Evolutionary conservation across 1,284 basidiomycete species (phyloP), one percentile per base, ranked within the genome.

Genomic region (Cryptococcus jaspeensis): DNA sequence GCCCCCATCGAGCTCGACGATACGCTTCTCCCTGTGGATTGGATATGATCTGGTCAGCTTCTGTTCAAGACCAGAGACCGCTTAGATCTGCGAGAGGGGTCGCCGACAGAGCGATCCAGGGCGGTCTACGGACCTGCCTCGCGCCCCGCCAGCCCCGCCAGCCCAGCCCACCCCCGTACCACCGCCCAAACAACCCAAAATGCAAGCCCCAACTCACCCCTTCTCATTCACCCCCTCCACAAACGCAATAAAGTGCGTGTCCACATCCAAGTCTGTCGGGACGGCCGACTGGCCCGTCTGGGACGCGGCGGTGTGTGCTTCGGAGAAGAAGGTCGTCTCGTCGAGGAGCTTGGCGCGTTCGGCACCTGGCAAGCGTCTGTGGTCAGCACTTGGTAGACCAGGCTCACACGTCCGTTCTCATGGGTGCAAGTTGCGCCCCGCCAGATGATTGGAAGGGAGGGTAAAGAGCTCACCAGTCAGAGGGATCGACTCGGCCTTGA

Each of bases 211-310:
- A 20, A 62, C 73, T 56, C 59, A 73, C 61, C 66, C 71, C 8
- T 74, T 63, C 41, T 58, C 65, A 45, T 66, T 74, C 46, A 70
- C 61, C 0, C 86, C 87, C 62, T 83, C 81, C 40, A 94, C 84
- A 69, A 94, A 95, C 64, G 87, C 86, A 5, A 88, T 88, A 67
- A 92, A 94, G 76, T 94, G 92, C 18, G 90, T 80, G 64, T 90
- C 82, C 1, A 87, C 88, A 49, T 89, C 80, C 3, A 72, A 61
- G 20, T 74, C 72, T 22, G 85, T 77, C 7, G 80, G 78, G 4
- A 77, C 81, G 0, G 82, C 80, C 3, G 84, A 85, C 75, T 93
- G 90, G 13, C 90, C 90, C 0, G 82, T 71, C 1, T 81, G 79
- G 0, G 90, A 89, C 0, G 84, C 84, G 22, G 85, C 80, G 0